Conservation (phyloP, 108 stramenopile genomes). For the Fragilaria radians region DNA sequence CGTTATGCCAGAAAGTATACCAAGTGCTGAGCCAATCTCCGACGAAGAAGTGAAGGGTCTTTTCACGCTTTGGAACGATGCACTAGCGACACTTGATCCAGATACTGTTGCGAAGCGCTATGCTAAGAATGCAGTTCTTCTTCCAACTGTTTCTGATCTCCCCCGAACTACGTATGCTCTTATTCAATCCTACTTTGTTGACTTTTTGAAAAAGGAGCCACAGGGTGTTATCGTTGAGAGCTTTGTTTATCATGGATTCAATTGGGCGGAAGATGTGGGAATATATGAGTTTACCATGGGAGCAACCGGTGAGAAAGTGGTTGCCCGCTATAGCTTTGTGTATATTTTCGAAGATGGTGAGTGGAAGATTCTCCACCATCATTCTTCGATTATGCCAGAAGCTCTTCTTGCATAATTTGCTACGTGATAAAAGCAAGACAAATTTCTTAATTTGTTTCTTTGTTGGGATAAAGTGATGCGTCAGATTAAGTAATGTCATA, state of each 20-base stretch:
- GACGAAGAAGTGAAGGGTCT: slow-evolving; percentile 48
- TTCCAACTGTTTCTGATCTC: no score
- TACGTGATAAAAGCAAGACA: no score
- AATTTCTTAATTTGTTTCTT: no score
- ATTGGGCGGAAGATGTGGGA: no score
- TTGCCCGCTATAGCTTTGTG: slow-evolving; percentile 41
- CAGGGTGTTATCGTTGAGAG: slow-evolving; percentile 47
- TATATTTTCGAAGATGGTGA: slow-evolving; percentile 53
- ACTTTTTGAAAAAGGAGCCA: slow-evolving; percentile 45
- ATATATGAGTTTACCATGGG: slow-evolving; percentile 50
- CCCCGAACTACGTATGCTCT: slow-evolving; percentile 43
- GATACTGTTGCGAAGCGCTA: slow-evolving; percentile 48
- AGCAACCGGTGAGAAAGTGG: slow-evolving; percentile 35
- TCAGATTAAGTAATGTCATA: no score
- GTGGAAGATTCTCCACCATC: slow-evolving; percentile 58
- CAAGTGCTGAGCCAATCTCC: no score
- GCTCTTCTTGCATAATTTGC: slow-evolving; percentile 13
- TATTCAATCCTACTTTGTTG: slow-evolving; percentile 47
- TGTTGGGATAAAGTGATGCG: no score
- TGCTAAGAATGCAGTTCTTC: slow-evolving; percentile 36
- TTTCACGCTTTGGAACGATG: no score
- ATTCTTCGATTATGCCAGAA: slow-evolving; percentile 16
- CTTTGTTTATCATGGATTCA: slow-evolving; percentile 31
- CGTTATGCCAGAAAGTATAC: no score
- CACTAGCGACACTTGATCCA: slow-evolving; percentile 53